Percentiles rank a stretch among this genome's conserved stretches.
Evolutionary conservation across 441 rosid genomes (phyloP).

Genomic region (Capsella rubella): DNA sequence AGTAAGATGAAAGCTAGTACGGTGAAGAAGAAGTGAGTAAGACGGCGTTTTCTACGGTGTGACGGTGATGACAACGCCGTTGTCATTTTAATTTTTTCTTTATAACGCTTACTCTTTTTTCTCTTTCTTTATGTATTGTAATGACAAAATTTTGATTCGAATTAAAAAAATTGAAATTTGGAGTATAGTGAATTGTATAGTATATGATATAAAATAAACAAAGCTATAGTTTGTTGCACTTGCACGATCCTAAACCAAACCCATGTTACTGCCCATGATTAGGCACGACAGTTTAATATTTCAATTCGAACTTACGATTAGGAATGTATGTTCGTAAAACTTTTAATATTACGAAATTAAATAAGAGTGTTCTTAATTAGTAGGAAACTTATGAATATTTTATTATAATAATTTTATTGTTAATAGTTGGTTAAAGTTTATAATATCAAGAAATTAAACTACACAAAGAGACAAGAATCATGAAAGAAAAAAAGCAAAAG

Average conservation of each 20-base stretch:
- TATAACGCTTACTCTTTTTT: background rate
- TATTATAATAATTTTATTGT: too few relatives aligned
- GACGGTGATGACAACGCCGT: constrained; percentile 50
- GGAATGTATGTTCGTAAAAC: background rate
- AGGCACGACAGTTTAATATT: constrained; percentile 30
- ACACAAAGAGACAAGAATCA: too few relatives aligned
- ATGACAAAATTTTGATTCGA: background rate
- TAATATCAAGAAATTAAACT: too few relatives aligned
- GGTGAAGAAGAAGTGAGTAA: constrained; percentile 66
- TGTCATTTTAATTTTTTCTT: constrained; percentile 48
- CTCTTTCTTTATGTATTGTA: background rate
- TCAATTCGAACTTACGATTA: constrained; percentile 4
- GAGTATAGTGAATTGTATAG: constrained; percentile 1
- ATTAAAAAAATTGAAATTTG: constrained; percentile 29
- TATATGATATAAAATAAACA: background rate
- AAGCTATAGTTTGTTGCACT: constrained; percentile 3
- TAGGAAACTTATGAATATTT: background rate
- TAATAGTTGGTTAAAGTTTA: too few relatives aligned
- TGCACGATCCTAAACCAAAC: constrained; percentile 36
- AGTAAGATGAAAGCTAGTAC: constrained; percentile 66
- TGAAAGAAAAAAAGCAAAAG: too few relatives aligned
- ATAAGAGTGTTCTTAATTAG: background rate
- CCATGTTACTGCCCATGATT: constrained; percentile 31
- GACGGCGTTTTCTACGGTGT: constrained; percentile 65
- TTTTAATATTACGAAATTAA: background rate